Evolutionary conservation across 352 stramenopile genomes (phyloP).

Genomic region (Albugo laibachii): DNA sequence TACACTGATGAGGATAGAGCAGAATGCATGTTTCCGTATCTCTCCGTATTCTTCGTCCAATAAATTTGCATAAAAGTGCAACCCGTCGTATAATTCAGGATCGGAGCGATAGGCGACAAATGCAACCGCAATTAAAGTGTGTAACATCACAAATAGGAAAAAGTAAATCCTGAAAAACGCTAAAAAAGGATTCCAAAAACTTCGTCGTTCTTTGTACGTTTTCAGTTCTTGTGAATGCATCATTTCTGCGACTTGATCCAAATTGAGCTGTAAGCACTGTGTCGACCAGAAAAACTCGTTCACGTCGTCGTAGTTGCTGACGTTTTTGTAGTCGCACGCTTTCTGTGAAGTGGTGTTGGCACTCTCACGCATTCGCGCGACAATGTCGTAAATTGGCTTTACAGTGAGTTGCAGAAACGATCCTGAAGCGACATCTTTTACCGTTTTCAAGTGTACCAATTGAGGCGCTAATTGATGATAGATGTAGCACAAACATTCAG

Average conservation of each 20-base stretch:
- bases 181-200: slow-evolving; percentile 65
- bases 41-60: slow-evolving; percentile 29
- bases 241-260: slow-evolving; percentile 43
- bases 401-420: slow-evolving; percentile 50
- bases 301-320: slow-evolving; percentile 77
- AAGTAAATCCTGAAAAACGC: slow-evolving; percentile 73
- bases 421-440: slow-evolving; percentile 25
- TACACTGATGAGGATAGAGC: slow-evolving; percentile 45
- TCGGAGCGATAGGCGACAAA: slow-evolving; percentile 57
- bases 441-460: slow-evolving; percentile 28
- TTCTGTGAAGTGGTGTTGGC: slow-evolving; percentile 8
- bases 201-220: slow-evolving; percentile 76
- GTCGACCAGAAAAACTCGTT: slow-evolving; percentile 79
- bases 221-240: slow-evolving; percentile 18
- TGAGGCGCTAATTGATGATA: slow-evolving; percentile 63
- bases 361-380: slow-evolving; percentile 48
- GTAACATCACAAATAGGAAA: slow-evolving; percentile 58
- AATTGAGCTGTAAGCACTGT: slow-evolving; percentile 43
- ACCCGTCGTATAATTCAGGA: slow-evolving; percentile 11
- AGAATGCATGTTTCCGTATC: slow-evolving; percentile 42
- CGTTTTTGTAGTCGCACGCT: slow-evolving; percentile 43
- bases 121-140: slow-evolving; percentile 34
- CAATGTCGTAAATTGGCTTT: slow-evolving; percentile 54
- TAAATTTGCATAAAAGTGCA: slow-evolving; percentile 42
- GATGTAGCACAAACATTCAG: slow-evolving; percentile 77